phyloP scores from a whole-genome alignment of 2,329 filamentous ascomycete genomes.

The Moelleriella libera region DNA sequence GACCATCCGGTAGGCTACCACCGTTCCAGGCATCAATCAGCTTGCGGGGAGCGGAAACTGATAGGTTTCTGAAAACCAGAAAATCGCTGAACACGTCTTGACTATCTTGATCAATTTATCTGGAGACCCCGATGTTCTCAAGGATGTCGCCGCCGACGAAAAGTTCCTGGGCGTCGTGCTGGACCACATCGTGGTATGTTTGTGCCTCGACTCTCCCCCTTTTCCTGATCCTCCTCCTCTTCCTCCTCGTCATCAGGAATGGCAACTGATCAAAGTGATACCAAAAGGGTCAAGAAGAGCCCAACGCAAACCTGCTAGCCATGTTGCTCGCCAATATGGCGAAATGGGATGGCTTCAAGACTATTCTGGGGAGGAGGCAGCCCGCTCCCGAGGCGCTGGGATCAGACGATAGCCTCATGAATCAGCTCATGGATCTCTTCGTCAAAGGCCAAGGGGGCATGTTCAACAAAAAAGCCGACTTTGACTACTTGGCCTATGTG shows the following conservation, averaged over 20 bases:
- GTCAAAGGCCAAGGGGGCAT: constrained; percentile 75
- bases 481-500: constrained; percentile 85
- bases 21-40: background rate
- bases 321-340: constrained; percentile 90
- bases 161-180: constrained; percentile 66
- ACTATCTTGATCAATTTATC: constrained; percentile 83
- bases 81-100: constrained; percentile 84
- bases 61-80: constrained; percentile 26
- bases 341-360: constrained; percentile 62
- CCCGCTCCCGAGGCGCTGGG: constrained; percentile 54
- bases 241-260: background rate
- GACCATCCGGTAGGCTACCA: constrained; percentile 57
- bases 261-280: background rate
- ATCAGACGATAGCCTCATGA: constrained; percentile 60
- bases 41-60: background rate
- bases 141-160: constrained; percentile 62
- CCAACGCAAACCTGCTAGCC: constrained; percentile 68
- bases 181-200: constrained; percentile 55
- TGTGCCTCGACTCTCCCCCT: background rate
- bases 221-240: background rate
- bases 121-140: constrained; percentile 61
- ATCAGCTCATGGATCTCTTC: constrained; percentile 91
- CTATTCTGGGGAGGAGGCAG: constrained; percentile 54
- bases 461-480: constrained; percentile 77
- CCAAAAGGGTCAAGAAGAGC: constrained; percentile 52